These are phyloP conservation scores for Cordia subcordata DNA, from an alignment of 257 asterid genomes.

Conservation along the genomic window DNA sequence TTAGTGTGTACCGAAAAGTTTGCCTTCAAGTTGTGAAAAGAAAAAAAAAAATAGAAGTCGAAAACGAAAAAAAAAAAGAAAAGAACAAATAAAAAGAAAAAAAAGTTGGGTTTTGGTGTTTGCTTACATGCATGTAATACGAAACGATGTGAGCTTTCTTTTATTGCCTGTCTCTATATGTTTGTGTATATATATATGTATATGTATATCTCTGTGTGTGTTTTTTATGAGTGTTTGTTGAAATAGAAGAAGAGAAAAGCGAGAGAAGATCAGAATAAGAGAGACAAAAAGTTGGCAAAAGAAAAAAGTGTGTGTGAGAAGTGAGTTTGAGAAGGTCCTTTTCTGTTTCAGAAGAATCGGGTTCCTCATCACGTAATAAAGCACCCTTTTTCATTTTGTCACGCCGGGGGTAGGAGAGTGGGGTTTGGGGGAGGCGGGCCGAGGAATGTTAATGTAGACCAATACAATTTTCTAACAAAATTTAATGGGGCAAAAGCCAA, in stretches of 20 bases:
- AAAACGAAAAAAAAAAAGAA: background rate
- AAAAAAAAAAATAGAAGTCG: no score
- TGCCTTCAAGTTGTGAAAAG: background rate
- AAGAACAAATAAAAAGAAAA: background rate
- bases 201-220: background rate
- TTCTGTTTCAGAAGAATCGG: constrained; percentile 56
- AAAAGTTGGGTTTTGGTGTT: no score
- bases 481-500: no score
- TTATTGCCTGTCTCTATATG: no score
- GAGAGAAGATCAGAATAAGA: no score
- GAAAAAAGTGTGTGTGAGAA: constrained; percentile 11
- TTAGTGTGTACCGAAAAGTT: background rate
- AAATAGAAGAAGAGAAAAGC: background rate
- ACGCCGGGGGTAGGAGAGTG: no score
- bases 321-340: constrained; percentile 36
- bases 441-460: no score
- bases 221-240: background rate
- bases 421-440: no score
- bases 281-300: constrained; percentile 1
- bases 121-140: background rate
- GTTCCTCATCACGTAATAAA: constrained; percentile 26
- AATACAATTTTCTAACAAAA: no score
- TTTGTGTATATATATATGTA: no score
- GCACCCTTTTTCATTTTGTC: background rate
- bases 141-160: no score